phyloP scores from a whole-genome alignment of 148 eudicot genomes.

The Beta vulgaris region DNA sequence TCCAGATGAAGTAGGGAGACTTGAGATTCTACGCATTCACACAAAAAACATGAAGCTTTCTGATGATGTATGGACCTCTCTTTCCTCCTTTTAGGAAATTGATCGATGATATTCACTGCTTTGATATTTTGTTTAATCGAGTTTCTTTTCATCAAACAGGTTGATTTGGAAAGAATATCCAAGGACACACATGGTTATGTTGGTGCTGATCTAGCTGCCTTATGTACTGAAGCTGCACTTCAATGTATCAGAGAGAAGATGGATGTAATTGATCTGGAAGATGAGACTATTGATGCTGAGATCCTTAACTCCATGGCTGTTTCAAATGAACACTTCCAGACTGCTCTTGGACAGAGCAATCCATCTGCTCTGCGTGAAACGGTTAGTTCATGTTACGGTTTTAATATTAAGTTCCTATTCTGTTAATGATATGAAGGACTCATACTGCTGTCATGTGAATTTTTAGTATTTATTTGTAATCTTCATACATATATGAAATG shows the following conservation, averaged over 20 bases:
- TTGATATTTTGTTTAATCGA: not conserved
- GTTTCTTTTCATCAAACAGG: conserved; percentile 32
- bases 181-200: conserved; percentile 94
- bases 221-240: conserved; percentile 90
- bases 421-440: too few species aligned
- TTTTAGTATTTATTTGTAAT: not conserved
- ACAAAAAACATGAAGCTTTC: conserved; percentile 92
- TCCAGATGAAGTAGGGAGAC: conserved; percentile 86
- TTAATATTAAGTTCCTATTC: too few species aligned
- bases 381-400: conserved; percentile 46
- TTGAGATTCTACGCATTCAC: conserved; percentile 87
- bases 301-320: conserved; percentile 90
- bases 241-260: conserved; percentile 93
- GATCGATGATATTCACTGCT: not conserved
- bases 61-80: conserved; percentile 54
- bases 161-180: conserved; percentile 73
- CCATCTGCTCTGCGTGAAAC: conserved; percentile 95
- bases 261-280: conserved; percentile 92
- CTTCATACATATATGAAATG: too few species aligned
- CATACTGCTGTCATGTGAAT: too few species aligned
- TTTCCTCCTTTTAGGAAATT: not conserved
- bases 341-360: conserved; percentile 90
- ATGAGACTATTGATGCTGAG: conserved; percentile 85
- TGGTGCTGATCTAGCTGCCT: conserved; percentile 84
- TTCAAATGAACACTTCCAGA: conserved; percentile 77